A percentile compares a stretch with the other conserved stretches of the same genome.
phyloP scores from a whole-genome alignment of 2,329 filamentous ascomycete species.

The Colletotrichum eremochloae region DNA sequence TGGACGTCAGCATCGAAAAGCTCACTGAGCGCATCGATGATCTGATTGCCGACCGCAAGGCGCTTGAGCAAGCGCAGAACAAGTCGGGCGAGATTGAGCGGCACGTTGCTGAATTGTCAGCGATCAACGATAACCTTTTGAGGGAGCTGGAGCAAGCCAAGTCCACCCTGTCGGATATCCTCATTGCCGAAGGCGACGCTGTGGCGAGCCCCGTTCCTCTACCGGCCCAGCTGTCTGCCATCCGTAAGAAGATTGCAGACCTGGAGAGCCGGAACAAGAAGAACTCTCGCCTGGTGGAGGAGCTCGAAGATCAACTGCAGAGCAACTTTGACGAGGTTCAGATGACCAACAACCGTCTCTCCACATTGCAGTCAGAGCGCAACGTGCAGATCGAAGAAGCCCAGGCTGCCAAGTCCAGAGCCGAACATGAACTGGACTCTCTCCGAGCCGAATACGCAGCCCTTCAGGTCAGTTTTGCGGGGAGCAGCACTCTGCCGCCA shows the following conservation, averaged over 20 bases:
- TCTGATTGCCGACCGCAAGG: conserved; percentile 70
- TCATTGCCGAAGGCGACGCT: conserved; percentile 63
- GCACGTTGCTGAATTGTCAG: conserved; percentile 67
- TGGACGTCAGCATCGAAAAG: conserved; percentile 77
- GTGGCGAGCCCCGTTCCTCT: conserved; percentile 62
- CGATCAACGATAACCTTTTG: conserved; percentile 71
- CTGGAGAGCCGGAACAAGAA: conserved; percentile 83
- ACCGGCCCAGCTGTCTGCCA: conserved; percentile 68
- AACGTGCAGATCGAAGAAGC: conserved; percentile 84
- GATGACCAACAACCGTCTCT: conserved; percentile 85
- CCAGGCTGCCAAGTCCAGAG: conserved; percentile 71
- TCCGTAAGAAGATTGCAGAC: conserved; percentile 76
- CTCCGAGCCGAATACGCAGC: conserved; percentile 78
- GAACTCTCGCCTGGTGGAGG: conserved; percentile 91
- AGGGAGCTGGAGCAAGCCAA: conserved; percentile 74
- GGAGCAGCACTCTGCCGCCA: not conserved
- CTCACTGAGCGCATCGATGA: conserved; percentile 72
- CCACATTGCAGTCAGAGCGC: conserved; percentile 82
- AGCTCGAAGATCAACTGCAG: conserved; percentile 96
- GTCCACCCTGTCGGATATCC: conserved; percentile 64
- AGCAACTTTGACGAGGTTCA: conserved; percentile 96
- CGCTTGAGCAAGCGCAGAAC: conserved; percentile 69
- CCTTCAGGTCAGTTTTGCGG: conserved; percentile 76
- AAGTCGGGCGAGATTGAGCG: conserved; percentile 69
- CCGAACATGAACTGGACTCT: conserved; percentile 77